These are phyloP conservation scores for Sugiyamaella castrensis DNA, from an alignment of 1,139 yeast species.

Conservation along the genomic window DNA sequence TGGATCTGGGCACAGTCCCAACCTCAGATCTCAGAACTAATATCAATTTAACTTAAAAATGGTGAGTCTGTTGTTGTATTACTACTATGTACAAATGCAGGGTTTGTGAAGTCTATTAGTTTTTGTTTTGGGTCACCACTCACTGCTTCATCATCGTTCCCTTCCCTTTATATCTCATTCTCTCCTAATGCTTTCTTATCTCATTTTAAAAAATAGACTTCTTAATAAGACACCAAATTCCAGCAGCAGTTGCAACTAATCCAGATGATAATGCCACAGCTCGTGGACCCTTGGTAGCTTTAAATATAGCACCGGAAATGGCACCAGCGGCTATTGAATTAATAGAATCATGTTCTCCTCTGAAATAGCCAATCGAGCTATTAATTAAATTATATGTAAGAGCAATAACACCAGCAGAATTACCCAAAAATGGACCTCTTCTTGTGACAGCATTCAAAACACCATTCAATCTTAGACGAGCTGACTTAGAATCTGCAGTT, in stretches of 20 bases:
- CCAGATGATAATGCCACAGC: slow-evolving; percentile 89
- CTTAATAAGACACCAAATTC: slow-evolving; percentile 87
- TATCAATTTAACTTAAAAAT: neutral
- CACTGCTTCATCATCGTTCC: no score
- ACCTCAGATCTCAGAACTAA: neutral
- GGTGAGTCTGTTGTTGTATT: neutral
- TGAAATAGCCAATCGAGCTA: slow-evolving; percentile 66
- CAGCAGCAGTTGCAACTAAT: slow-evolving; percentile 86
- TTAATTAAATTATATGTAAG: slow-evolving; percentile 82
- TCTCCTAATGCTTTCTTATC: neutral
- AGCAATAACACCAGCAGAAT: slow-evolving; percentile 92
- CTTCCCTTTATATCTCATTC: no score
- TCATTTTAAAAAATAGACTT: slow-evolving; percentile 34
- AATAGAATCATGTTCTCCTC: slow-evolving; percentile 84
- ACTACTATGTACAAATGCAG: no score
- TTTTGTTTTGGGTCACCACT: no score
- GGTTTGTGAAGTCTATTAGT: no score
- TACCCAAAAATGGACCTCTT: slow-evolving; percentile 94
- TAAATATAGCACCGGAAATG: slow-evolving; percentile 86
- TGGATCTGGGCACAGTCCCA: no score
- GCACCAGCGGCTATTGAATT: slow-evolving; percentile 91
- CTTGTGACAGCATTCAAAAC: slow-evolving; percentile 88
- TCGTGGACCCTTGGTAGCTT: slow-evolving; percentile 76
- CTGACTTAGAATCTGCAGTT: slow-evolving; percentile 69
- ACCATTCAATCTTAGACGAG: slow-evolving; percentile 80